Percentiles rank a stretch among this genome's conserved stretches.
Conservation (phyloP, 1,284 basidiomycete species). For the Apiotrichum siamense region DNA sequence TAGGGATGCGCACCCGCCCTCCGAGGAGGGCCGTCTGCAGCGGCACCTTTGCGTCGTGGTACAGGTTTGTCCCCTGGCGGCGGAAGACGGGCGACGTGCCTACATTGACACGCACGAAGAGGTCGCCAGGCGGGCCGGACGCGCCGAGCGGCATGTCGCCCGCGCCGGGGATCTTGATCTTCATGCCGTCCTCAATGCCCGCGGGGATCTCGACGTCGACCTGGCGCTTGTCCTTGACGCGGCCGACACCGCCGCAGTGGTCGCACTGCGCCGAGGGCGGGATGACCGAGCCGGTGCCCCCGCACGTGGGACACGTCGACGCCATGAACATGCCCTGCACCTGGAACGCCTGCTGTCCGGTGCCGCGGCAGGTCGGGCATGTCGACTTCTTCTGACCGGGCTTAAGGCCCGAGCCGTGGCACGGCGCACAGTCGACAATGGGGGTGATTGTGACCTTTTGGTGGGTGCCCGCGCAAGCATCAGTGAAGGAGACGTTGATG, state of each 20-base stretch:
- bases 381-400: slow-evolving; percentile 74
- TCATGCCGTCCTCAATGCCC: slow-evolving; percentile 96
- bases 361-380: slow-evolving; percentile 77
- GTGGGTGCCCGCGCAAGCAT: slow-evolving; percentile 85
- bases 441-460: slow-evolving; percentile 73
- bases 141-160: slow-evolving; percentile 82
- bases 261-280: slow-evolving; percentile 74
- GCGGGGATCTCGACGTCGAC: slow-evolving; percentile 81
- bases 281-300: slow-evolving; percentile 74
- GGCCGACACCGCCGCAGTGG: slow-evolving; percentile 78
- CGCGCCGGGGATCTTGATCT: slow-evolving; percentile 71
- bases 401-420: slow-evolving; percentile 81
- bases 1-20: slow-evolving; percentile 86
- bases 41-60: slow-evolving; percentile 86
- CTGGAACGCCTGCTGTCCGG: slow-evolving; percentile 83
- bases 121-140: slow-evolving; percentile 71
- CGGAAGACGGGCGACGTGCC: slow-evolving; percentile 76
- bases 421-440: slow-evolving; percentile 76
- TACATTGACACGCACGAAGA: slow-evolving; percentile 83
- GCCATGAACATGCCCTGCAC: slow-evolving; percentile 98
- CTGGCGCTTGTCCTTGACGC: slow-evolving; percentile 71
- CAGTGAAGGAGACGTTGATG: slow-evolving; percentile 77
- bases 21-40: slow-evolving; percentile 88
- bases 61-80: slow-evolving; percentile 86
- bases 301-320: slow-evolving; percentile 78